A percentile compares a stretch with the other conserved stretches of the same genome.
Conservation (phyloP, 768 basidiomycete species). For the Lentinula aciculospora region DNA sequence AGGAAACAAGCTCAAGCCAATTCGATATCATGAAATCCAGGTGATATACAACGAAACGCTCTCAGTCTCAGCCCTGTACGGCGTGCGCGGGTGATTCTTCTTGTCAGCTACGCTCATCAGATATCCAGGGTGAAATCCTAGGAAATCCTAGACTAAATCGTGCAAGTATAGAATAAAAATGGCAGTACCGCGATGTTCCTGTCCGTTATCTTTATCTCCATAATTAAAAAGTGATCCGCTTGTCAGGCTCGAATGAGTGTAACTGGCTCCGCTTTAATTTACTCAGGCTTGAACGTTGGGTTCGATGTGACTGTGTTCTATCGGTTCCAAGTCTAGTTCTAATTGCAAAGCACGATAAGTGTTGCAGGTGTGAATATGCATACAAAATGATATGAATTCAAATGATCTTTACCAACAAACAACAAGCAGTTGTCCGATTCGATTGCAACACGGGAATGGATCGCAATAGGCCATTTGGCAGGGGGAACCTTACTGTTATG, state of each 20-base stretch:
- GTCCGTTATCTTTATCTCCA: conserved; percentile 1
- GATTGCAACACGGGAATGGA: neutral
- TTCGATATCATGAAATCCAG: too few species aligned
- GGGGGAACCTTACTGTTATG: neutral
- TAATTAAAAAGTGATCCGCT: conserved; percentile 6
- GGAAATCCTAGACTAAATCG: neutral
- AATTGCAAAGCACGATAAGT: too few species aligned
- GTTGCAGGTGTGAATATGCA: too few species aligned
- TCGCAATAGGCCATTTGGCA: neutral
- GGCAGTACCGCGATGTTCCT: conserved; percentile 2
- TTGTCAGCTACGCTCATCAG: neutral
- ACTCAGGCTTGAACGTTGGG: too few species aligned
- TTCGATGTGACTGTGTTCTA: too few species aligned
- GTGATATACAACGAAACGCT: neutral
- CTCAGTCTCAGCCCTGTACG: too few species aligned
- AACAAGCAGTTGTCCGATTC: neutral
- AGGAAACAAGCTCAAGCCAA: too few species aligned
- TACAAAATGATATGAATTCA: too few species aligned
- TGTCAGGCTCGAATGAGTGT: neutral
- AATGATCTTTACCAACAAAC: too few species aligned
- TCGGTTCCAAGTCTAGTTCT: too few species aligned
- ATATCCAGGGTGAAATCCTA: neutral
- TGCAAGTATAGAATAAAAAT: neutral
- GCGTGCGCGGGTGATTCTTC: neutral
- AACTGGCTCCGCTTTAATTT: neutral